Evolutionary conservation across 164 flowering plant species (phyloP).

Genomic region (Vitis cinerea): DNA sequence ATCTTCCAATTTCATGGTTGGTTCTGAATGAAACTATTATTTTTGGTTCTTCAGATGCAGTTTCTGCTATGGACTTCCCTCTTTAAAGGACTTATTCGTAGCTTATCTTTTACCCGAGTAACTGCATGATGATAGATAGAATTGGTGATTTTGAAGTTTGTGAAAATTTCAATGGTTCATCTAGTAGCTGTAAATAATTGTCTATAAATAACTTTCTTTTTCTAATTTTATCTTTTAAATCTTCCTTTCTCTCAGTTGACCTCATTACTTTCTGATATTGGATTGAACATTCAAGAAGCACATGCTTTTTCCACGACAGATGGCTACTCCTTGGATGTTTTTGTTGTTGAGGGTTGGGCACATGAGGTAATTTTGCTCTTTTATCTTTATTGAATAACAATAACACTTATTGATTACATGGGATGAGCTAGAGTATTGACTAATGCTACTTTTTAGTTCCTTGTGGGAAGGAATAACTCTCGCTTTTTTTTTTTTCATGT

Average conservation of each 20-base stretch:
- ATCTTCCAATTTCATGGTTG: too few species aligned
- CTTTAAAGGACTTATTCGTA: not conserved
- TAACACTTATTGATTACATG: too few species aligned
- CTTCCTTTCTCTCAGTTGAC: conserved; percentile 29
- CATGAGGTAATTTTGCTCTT: conserved; percentile 17
- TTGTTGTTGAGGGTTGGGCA: conserved; percentile 41
- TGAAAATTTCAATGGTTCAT: not conserved
- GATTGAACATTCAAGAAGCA: conserved; percentile 45
- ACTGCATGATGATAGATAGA: not conserved
- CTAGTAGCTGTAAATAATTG: not conserved
- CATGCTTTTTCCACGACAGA: conserved; percentile 45
- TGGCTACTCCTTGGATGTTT: conserved; percentile 46
- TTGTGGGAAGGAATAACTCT: too few species aligned
- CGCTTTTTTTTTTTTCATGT: too few species aligned
- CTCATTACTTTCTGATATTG: conserved; percentile 35
- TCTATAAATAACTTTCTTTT: not conserved
- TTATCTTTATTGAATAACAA: not conserved
- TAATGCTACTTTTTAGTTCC: too few species aligned
- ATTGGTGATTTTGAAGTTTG: not conserved
- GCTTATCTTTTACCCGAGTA: too few species aligned
- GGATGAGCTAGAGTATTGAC: too few species aligned
- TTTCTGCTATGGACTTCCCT: not conserved
- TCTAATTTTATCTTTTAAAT: not conserved
- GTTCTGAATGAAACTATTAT: not conserved
- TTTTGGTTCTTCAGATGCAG: not conserved